Conservation (phyloP, 306 rosid genomes). For the Clitoria ternatea region DNA sequence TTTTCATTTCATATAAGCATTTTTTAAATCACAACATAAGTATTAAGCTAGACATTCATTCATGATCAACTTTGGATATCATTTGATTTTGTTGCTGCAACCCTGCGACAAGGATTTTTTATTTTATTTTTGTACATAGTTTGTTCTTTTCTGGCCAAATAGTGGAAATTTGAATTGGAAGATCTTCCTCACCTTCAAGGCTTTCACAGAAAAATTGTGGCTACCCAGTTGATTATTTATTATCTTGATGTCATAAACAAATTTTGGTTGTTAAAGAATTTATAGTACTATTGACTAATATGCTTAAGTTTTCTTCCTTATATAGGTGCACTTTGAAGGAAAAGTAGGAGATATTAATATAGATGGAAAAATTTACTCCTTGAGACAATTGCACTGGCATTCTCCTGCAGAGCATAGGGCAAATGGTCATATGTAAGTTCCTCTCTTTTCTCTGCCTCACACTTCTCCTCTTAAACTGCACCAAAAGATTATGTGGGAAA, state of each 20-base stretch:
- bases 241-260: background rate
- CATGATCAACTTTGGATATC: background rate
- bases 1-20: background rate
- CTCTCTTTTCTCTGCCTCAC: background rate
- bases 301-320: background rate
- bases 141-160: too few relatives aligned
- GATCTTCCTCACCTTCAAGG: too few relatives aligned
- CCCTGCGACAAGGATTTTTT: background rate
- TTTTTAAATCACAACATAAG: background rate
- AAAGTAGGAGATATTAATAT: slow-evolving; percentile 43
- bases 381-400: slow-evolving; percentile 86
- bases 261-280: background rate
- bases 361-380: slow-evolving; percentile 50
- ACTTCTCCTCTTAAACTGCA: background rate
- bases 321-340: slow-evolving; percentile 56
- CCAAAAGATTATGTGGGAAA: background rate
- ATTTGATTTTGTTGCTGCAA: too few relatives aligned
- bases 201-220: background rate
- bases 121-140: background rate
- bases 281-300: background rate
- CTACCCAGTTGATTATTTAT: background rate
- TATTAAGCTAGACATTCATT: background rate
- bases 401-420: slow-evolving; percentile 78
- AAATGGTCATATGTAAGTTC: slow-evolving; percentile 53
- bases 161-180: background rate